A percentile compares a stretch with the other conserved stretches of the same genome.
phyloP scores from a whole-genome alignment of 2,329 filamentous ascomycete genomes.

The Beauveria medogensis region DNA sequence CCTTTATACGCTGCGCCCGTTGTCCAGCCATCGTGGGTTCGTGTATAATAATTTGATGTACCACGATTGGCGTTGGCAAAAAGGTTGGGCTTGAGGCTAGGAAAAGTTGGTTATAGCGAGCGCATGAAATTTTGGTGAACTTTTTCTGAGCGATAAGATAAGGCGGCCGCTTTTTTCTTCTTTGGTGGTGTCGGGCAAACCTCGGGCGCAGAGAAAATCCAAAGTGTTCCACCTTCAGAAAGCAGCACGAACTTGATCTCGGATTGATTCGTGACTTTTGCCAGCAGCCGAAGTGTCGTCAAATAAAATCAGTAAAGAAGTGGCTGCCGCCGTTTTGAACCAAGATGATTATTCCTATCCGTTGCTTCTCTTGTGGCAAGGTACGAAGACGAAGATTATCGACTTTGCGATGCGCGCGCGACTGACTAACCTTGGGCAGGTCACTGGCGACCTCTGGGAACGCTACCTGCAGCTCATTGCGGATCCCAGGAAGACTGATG shows the following conservation, averaged over 20 bases:
- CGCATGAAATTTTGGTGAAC: conserved; percentile 33
- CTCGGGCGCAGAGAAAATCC: conserved; percentile 16
- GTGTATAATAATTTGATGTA: not conserved
- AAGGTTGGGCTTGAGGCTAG: conserved; percentile 3
- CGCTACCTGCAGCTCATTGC: conserved; percentile 85
- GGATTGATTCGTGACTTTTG: not conserved
- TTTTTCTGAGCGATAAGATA: conserved; percentile 35
- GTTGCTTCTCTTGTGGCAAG: conserved; percentile 99
- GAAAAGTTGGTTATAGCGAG: conserved; percentile 13
- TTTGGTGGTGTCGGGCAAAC: conserved; percentile 21
- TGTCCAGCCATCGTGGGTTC: conserved; percentile 26
- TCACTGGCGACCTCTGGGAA: conserved; percentile 96
- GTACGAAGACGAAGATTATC: conserved; percentile 39
- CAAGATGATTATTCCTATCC: conserved; percentile 96
- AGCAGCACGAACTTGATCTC: not conserved
- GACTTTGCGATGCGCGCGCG: conserved; percentile 12
- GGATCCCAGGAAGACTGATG: conserved; percentile 59
- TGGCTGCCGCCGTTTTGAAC: not conserved
- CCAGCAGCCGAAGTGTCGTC: not conserved
- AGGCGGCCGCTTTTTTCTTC: conserved; percentile 14
- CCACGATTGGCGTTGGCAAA: conserved; percentile 4
- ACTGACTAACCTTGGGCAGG: conserved; percentile 47
- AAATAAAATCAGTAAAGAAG: not conserved
- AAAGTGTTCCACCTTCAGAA: not conserved
- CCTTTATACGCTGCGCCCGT: conserved; percentile 24